These are phyloP conservation scores for Ustilago bromivora DNA, from an alignment of 1,284 basidiomycete genomes.

Conservation along the genomic window DNA sequence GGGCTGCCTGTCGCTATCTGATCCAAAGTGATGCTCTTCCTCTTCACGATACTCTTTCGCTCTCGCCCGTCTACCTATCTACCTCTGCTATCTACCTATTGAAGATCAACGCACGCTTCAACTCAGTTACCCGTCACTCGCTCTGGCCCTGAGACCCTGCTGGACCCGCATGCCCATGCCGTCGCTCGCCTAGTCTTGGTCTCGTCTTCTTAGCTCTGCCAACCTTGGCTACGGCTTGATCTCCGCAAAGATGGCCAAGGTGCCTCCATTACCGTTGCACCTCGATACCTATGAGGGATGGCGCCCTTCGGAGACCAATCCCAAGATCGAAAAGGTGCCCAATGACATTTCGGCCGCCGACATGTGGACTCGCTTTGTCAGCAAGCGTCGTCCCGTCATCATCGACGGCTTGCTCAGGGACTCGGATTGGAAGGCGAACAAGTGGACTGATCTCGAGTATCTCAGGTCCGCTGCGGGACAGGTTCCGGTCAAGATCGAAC, in stretches of 20 bases:
- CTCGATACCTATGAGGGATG: slow-evolving; percentile 44
- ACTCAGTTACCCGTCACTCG: background rate
- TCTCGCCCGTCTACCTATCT: background rate
- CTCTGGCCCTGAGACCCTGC: background rate
- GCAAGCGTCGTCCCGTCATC: slow-evolving; percentile 57
- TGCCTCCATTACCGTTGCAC: slow-evolving; percentile 35
- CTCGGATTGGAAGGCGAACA: slow-evolving; percentile 50
- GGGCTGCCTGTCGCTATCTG: slow-evolving; percentile 19
- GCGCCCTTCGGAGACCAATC: slow-evolving; percentile 18
- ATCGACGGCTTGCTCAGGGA: slow-evolving; percentile 61
- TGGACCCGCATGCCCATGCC: background rate
- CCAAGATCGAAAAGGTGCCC: slow-evolving; percentile 26
- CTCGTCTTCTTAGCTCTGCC: background rate
- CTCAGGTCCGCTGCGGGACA: slow-evolving; percentile 54
- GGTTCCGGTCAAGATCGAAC: slow-evolving; percentile 65
- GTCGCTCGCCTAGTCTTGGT: background rate
- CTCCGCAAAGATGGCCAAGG: slow-evolving; percentile 18
- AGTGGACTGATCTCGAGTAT: slow-evolving; percentile 61
- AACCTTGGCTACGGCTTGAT: background rate
- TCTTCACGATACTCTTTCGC: background rate
- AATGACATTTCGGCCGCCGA: slow-evolving; percentile 40
- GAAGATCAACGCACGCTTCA: background rate
- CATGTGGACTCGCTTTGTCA: slow-evolving; percentile 62
- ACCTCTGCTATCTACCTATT: background rate
- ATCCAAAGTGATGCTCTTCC: background rate